A percentile compares a stretch with the other conserved stretches of the same genome.
These are phyloP conservation scores for Inga leiocalycina DNA, from an alignment of 306 rosid genomes.

Conservation along the genomic window DNA sequence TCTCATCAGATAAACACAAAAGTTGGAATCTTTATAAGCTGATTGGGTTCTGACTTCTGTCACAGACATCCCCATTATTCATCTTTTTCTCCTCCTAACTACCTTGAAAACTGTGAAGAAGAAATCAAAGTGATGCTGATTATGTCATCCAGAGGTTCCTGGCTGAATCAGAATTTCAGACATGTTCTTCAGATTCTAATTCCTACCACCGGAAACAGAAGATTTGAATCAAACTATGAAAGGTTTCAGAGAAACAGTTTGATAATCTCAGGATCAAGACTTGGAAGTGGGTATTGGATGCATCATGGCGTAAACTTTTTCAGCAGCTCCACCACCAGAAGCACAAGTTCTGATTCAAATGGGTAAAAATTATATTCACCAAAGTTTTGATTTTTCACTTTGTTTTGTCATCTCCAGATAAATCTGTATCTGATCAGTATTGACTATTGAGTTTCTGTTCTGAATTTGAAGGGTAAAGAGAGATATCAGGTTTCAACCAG, in stretches of 20 bases:
- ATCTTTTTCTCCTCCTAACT: slow-evolving; percentile 5
- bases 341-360: neutral
- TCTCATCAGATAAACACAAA: neutral
- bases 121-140: neutral
- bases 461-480: slow-evolving; percentile 32
- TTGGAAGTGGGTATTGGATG: neutral
- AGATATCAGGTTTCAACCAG: slow-evolving; percentile 26
- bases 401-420: neutral
- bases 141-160: slow-evolving; percentile 31
- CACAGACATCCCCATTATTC: neutral
- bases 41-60: neutral
- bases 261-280: neutral
- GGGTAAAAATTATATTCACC: neutral
- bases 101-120: slow-evolving; percentile 15
- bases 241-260: neutral
- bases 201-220: neutral
- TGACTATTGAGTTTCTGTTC: neutral
- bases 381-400: neutral
- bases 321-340: neutral
- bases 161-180: slow-evolving; percentile 25
- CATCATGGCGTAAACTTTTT: neutral
- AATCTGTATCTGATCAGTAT: neutral
- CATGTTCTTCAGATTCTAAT: slow-evolving; percentile 37
- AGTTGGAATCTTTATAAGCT: neutral
- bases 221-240: neutral